A percentile compares a stretch with the other conserved stretches of the same genome.
These are phyloP conservation scores for Poa pratensis DNA, from an alignment of 176 grass and related monocot species.

Conservation along the genomic window DNA sequence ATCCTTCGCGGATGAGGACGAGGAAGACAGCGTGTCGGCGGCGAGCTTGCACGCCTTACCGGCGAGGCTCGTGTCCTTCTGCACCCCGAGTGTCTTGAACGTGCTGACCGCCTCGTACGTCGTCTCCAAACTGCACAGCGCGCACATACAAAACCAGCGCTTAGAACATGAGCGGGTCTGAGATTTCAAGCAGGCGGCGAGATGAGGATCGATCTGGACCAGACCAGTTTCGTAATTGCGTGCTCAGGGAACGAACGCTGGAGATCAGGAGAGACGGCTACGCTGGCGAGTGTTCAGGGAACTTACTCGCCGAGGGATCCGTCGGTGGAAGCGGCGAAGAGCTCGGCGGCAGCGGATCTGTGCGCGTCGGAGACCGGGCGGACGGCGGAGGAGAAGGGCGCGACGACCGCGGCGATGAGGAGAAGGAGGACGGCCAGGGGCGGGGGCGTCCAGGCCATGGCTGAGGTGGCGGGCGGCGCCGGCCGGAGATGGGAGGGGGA, in stretches of 20 bases:
- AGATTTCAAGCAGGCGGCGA: constrained; percentile 3
- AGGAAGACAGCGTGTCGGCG: constrained; percentile 40
- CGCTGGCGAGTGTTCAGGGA: background rate
- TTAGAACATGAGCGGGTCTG: background rate
- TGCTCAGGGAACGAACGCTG: background rate
- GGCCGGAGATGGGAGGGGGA: constrained; percentile 10
- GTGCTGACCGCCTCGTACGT: constrained; percentile 59
- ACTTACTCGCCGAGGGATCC: constrained; percentile 65
- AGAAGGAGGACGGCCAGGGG: constrained; percentile 26
- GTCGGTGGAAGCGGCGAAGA: constrained; percentile 49
- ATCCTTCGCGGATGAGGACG: constrained; percentile 52
- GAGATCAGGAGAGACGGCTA: constrained; percentile 30
- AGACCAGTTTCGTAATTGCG: background rate
- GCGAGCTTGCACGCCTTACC: constrained; percentile 55
- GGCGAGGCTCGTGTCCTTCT: constrained; percentile 40
- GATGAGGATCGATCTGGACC: constrained; percentile 34
- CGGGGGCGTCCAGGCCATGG: constrained; percentile 45
- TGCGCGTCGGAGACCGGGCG: constrained; percentile 58
- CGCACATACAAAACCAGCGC: background rate
- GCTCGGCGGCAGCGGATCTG: constrained; percentile 59
- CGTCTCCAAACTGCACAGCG: constrained; percentile 52
- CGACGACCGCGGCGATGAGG: constrained; percentile 7
- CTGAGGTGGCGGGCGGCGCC: constrained; percentile 23
- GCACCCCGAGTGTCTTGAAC: constrained; percentile 55
- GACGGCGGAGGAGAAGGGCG: constrained; percentile 38